Conservation (phyloP, 73 alveolate genomes). For the Paramecium sonneborni region DNA sequence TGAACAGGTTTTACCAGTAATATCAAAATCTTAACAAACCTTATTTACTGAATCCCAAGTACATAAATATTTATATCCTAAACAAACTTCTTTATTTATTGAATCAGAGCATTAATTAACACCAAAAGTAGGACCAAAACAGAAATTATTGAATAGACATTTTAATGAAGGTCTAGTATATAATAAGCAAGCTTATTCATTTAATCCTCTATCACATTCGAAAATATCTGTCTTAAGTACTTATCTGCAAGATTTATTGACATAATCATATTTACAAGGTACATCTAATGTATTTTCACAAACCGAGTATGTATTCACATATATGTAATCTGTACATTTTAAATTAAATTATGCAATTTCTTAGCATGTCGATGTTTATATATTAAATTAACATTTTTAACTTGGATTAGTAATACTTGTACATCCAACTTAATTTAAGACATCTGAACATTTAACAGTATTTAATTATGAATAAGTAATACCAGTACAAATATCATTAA, state of each 20-base stretch:
- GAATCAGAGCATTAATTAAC: background rate
- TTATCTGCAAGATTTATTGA: background rate
- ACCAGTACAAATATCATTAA: background rate
- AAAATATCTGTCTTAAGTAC: background rate
- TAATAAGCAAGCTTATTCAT: background rate
- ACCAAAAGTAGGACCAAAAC: slow-evolving; percentile 20
- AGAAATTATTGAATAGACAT: background rate
- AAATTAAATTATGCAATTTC: background rate
- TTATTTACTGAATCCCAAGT: background rate
- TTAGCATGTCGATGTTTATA: background rate
- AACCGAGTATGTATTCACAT: background rate
- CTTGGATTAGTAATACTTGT: background rate
- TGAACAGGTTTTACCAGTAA: background rate
- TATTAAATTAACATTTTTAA: background rate
- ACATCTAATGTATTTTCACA: background rate
- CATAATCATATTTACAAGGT: background rate
- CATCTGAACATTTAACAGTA: background rate
- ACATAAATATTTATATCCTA: background rate
- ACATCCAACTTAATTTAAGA: background rate
- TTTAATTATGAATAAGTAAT: background rate
- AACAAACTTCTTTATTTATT: background rate
- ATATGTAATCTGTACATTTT: background rate
- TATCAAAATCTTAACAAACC: background rate
- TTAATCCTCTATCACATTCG: slow-evolving; percentile 7
- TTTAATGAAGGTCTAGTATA: background rate